Evolutionary conservation across 768 basidiomycete species (phyloP).

Genomic region (Clathrus columnatus): DNA sequence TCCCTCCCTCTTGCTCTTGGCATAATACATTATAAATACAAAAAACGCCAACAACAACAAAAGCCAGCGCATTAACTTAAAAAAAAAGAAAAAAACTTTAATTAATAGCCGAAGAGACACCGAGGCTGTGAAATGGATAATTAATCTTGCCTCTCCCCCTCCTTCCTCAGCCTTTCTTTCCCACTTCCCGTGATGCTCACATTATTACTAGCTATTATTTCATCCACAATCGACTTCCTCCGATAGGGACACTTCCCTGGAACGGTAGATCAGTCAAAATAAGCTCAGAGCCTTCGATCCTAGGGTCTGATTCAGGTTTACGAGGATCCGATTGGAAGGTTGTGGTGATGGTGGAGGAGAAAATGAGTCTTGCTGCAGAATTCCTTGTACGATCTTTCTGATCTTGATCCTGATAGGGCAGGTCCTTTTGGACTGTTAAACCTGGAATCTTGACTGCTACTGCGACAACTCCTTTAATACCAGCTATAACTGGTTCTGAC

Average conservation of each 20-base stretch:
- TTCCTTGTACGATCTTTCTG: background rate
- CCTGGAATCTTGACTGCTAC: conserved; percentile 54
- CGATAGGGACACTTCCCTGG: conserved; percentile 53
- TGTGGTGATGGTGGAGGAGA: background rate
- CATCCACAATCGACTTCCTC: conserved; percentile 17
- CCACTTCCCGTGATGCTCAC: no score
- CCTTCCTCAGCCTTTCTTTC: no score
- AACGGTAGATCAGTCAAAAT: conserved; percentile 58
- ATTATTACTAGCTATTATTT: background rate
- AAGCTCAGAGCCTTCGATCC: conserved; percentile 30
- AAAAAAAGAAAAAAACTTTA: no score
- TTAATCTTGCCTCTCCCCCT: no score
- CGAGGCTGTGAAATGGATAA: no score
- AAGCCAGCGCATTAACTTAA: no score
- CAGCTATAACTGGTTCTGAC: conserved; percentile 55
- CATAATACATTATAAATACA: no score
- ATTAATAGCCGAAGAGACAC: no score
- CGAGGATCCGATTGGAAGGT: background rate
- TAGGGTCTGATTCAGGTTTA: background rate
- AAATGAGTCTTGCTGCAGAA: background rate
- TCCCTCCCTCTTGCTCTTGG: no score
- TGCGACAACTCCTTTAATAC: conserved; percentile 54
- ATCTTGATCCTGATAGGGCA: background rate
- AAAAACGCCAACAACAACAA: no score
- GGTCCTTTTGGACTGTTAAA: conserved; percentile 33